A percentile compares a stretch with the other conserved stretches of the same genome.
Evolutionary conservation across 495 filamentous ascomycete genomes (phyloP).

Genomic region (Hypoxylon trugodes): DNA sequence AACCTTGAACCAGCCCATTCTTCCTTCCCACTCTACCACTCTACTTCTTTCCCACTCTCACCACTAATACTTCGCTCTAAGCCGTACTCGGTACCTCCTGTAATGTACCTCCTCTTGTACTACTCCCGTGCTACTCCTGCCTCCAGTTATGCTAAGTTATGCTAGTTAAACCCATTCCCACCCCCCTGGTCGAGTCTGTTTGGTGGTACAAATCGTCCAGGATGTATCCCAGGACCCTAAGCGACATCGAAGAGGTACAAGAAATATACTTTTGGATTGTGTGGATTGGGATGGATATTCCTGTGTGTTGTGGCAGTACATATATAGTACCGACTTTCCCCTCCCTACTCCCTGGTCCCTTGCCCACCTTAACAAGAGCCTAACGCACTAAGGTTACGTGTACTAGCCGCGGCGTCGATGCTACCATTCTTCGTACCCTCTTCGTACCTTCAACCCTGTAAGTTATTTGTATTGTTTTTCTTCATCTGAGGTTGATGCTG

Average conservation of each 20-base stretch:
- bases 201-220: conserved; percentile 26
- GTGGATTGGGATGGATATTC: conserved; percentile 26
- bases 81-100: too few relatives aligned
- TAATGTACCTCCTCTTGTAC: neutral
- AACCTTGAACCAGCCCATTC: conserved; percentile 26
- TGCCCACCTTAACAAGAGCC: conserved; percentile 28
- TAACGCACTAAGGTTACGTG: conserved; percentile 34
- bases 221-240: conserved; percentile 13
- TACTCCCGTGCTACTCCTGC: too few relatives aligned
- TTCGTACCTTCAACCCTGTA: neutral
- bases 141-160: conserved; percentile 1
- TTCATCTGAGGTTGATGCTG: too few relatives aligned
- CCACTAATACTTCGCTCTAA: too few relatives aligned
- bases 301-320: conserved; percentile 24
- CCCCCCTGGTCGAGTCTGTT: conserved; percentile 28
- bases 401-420: conserved; percentile 23
- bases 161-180: too few relatives aligned
- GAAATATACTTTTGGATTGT: conserved; percentile 21
- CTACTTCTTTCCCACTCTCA: too few relatives aligned
- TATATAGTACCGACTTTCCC: conserved; percentile 8
- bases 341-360: conserved; percentile 15
- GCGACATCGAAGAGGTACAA: conserved; percentile 20
- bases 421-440: conserved; percentile 14
- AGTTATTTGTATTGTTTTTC: too few relatives aligned
- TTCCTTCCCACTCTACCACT: neutral